Evolutionary conservation across 1,139 yeast species (phyloP), one percentile per base, ranked within the genome.

Genomic region (Geotrichum europaeum): DNA sequence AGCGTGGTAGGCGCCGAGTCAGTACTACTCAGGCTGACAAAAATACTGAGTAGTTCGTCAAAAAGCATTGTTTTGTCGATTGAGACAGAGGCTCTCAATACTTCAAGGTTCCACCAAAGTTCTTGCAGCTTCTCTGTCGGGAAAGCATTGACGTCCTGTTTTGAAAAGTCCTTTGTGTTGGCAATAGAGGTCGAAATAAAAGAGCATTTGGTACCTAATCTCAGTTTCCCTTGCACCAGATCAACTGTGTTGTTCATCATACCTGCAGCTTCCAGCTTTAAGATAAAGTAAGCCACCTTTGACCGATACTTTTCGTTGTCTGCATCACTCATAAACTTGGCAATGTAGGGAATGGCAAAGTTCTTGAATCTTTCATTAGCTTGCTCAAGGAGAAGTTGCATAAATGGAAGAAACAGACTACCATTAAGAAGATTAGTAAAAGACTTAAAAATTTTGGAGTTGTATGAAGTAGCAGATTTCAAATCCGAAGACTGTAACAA

Each of bases 351-450:
- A 43, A 65, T 52, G 47, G 65, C 60, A 60, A 67, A 69, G 53
- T 56, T 64, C 22, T 62, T 60, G 58, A 69, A 68, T 13, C 65
- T 66, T 2, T 67, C 60, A 10, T 66, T 64, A 2, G 78, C 60
- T n/a, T 65, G 64, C 2, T 73, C 72, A 22, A 79, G 64, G 3
- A 80, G 73, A 12, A 75, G 66, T 3, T 70, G 69, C 62, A 82
- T 79, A 53, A 85, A 76, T 3, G 75, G 61, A 20, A 68, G 56
- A 51, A 69, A 68, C 49, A 64, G 40, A 2, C 51, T 40, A n/a
- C 63, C 63, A 15, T 55, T 28, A 15, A 55, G 49, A n/a, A 62
- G 45, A 12, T 59, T 50, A 15, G 61, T 55, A 50, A 53, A 49
- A 13, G 28, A 49, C 12, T 24, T 63, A 15, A 66, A 51, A 3